Base-by-base conservation (phyloP, 2,329 filamentous ascomycete genomes). In the Lasiodiplodia hormozganensis region DNA sequence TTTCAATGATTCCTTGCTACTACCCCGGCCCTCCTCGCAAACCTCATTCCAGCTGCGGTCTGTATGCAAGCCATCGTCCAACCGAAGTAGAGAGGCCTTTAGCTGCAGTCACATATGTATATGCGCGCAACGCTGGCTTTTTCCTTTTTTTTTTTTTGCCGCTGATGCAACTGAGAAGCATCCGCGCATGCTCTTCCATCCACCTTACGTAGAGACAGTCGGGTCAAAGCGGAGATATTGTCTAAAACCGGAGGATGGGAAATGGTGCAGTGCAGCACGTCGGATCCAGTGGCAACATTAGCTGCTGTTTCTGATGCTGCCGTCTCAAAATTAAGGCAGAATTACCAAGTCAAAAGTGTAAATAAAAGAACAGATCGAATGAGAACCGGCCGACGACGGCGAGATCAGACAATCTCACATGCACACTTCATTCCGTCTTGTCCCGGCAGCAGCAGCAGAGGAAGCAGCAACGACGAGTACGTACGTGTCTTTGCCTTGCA, bases 31-130 rank as follows among this genome's bases (percentile, higher is more conserved):
- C 16, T 21, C 12, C 6, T 31, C 34, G 14, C 53, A 18, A 18
- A 31, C 28, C 18, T 14, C 52, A 36, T 18, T 34, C n/a, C 53
- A n/a, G 16, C 53, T 38, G 25, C 34, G 16, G 53, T 25, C 2
- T 23, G 16, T 34, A 56, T 56, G 53, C 53, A 57, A 38, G 53
- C 53, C 53, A 57, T 57, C 53, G 31, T 4, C 52, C 52, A 57
- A 38, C 53, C 52, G 23, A 57, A 21, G 28, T 16, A 36, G 28
- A 28, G 18, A 7, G 38, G 34, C 5, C 52, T 53, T 28, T 25
- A 34, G 53, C 47, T 56, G 53, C 53, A 43, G 53, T 56, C 53
- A 56, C 53, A 12, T 56, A 14, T 25, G 28, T 14, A 21, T 12
- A 56, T 36, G 21, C 31, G 53, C 31, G 40, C 40, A n/a, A 47